Base-by-base conservation (phyloP, 2,329 filamentous ascomycete species). In the Talaromyces albobiverticillius region DNA sequence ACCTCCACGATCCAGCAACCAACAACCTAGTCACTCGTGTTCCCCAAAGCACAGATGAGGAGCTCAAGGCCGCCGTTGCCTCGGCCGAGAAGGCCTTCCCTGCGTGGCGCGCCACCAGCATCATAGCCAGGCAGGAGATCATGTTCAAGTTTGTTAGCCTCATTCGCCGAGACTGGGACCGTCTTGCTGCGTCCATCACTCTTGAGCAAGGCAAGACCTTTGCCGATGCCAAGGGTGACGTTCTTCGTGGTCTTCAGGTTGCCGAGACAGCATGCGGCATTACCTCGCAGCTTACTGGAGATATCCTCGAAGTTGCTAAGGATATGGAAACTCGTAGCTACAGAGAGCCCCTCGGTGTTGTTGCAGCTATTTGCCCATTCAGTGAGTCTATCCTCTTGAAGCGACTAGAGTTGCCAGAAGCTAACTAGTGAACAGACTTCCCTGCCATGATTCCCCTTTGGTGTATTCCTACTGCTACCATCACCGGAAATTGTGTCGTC, bases 401-500 rank as follows among this genome's bases (percentile, higher is more conserved):
- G 8, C 3, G 16, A 18, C 1, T 20, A n/a, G 5, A 36, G 4
- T 40, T 9, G 5, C 6, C n/a, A 52, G 22, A 52, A 40, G 26
- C 9, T 7, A 42, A 22, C 29, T 23, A 6, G 22, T 18, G 13
- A 10, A 6, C 29, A 82, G 80, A 87, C 74, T 87, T 87, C 74
- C 84, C 84, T 50, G 84, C 84, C 58, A 87, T 87, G 84, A 87
- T 87, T 69, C 84, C 84, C 10, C 76, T 87, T 9, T 87, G 84
- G 84, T 83, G 76, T 29, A 84, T 87, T 38, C 84, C 84, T 8
- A 77, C 86, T 56, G 83, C 83, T 6, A 80, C 82, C 6, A 76
- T 84, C 18, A 82, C 81, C 8, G 83, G 83, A 38, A 86, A 86
- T 70, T 82, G 78, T 3, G 70, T 83, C 53, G 75, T 86, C 56